Evolutionary conservation across 805 yeast genomes (phyloP), one percentile per base, ranked within the genome.

Genomic region (Yarrowia yakushimensis): DNA sequence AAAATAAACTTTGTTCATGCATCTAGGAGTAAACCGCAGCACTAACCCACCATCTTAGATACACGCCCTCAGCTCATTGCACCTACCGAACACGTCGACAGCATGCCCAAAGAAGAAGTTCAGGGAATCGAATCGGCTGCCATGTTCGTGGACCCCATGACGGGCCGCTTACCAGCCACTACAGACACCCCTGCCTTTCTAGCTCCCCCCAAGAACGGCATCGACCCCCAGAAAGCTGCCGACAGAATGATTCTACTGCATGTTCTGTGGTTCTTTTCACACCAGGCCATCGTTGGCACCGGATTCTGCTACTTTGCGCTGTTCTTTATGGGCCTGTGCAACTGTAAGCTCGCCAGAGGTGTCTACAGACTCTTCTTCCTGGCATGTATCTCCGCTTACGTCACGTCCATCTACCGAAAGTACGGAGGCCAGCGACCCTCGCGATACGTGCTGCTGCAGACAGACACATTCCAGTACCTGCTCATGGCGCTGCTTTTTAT

Each of bases 301-400:
- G 61, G 61, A 20, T 36, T 30, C 8, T 28, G 28, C 48, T 55
- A 55, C 30, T 55, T 41, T 22, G 39, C 25, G n/a, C 23, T 55
- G 3, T 39, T 55, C 23, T 18, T 9, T 9, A 27, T 55, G 37
- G 46, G 46, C 4, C 28, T 55, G 28, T 28, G 54, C 33, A 45
- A 59, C 20, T 43, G 62, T 17, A 34, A 27, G 10, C 54, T 59
- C 25, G 62, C 62, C 25, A n/a, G 42, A 18, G 62, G 52, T 80
- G 59, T 81, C 83, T 67, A 79, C 81, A 41, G 80, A 78, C 62
- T 66, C 88, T 57, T 75, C 88, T 46, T 92, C 96, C 43, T 10
- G 73, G 82, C 31, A 75, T 77, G 57, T 15, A 69, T 25, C 54
- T 67, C 43, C 13, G 52, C 62, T 12, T 59, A 59, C 36, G 31